Conservation (phyloP, 257 asterid species). For the Cinchona pubescens region DNA sequence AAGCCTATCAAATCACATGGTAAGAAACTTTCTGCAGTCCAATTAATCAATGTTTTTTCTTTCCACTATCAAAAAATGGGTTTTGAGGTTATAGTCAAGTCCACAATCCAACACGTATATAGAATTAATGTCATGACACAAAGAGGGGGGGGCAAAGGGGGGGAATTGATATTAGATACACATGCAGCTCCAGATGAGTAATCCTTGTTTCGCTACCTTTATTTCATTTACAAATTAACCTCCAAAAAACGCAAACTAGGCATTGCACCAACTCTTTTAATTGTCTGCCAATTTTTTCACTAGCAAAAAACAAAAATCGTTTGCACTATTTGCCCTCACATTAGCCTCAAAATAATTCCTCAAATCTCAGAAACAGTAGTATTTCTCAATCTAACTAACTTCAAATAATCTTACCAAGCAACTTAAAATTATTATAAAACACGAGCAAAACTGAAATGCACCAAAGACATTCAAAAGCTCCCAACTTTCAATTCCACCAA, state of each 20-base stretch:
- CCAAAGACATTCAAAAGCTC: background rate
- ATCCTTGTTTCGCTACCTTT: background rate
- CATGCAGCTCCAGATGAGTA: background rate
- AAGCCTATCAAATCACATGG: background rate
- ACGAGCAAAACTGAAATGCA: background rate
- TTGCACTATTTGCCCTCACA: background rate
- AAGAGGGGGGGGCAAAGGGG: background rate
- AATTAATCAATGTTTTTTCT: background rate
- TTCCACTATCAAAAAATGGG: background rate
- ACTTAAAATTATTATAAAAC: background rate
- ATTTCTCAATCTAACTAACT: background rate
- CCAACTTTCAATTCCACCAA: background rate
- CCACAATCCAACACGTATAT: background rate
- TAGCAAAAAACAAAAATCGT: background rate
- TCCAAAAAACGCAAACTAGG: background rate
- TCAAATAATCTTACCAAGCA: background rate
- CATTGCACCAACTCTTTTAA: background rate
- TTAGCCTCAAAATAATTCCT: background rate
- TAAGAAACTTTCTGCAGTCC: too few relatives aligned
- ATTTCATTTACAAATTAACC: background rate
- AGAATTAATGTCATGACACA: background rate
- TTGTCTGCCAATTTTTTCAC: background rate
- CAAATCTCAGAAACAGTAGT: background rate
- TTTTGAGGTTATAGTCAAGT: background rate
- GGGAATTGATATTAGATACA: background rate